Evolutionary conservation across 2,329 filamentous ascomycete species (phyloP).

Genomic region (Verticillium nonalfalfae): DNA sequence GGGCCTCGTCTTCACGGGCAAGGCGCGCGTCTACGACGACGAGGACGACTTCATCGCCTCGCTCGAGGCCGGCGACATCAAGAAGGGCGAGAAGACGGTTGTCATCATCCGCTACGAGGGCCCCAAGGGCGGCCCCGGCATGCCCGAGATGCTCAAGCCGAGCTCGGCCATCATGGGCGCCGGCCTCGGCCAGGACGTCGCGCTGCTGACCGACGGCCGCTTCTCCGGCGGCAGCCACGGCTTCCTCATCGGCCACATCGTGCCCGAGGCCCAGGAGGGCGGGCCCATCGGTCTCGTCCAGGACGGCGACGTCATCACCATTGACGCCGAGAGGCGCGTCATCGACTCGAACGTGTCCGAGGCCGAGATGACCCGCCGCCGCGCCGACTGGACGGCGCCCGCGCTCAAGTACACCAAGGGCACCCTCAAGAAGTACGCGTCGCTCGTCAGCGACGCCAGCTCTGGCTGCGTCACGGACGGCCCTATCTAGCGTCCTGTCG

Average conservation of each 20-base stretch:
- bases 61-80: conserved; percentile 70
- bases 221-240: conserved; percentile 81
- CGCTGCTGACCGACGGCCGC: conserved; percentile 67
- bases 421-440: conserved; percentile 65
- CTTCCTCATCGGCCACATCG: conserved; percentile 82
- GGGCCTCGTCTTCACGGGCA: conserved; percentile 74
- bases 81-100: conserved; percentile 81
- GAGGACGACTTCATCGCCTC: conserved; percentile 76
- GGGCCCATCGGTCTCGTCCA: conserved; percentile 78
- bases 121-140: conserved; percentile 87
- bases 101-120: conserved; percentile 91
- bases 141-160: conserved; percentile 95
- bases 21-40: conserved; percentile 76
- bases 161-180: conserved; percentile 89
- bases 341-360: conserved; percentile 62
- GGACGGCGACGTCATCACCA: conserved; percentile 74
- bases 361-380: conserved; percentile 53
- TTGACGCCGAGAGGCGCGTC: conserved; percentile 71
- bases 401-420: conserved; percentile 52
- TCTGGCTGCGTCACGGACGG: conserved; percentile 51
- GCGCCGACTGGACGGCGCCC: conserved; percentile 57
- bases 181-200: conserved; percentile 69
- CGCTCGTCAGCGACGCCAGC: conserved; percentile 51
- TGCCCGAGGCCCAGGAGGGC: conserved; percentile 79
- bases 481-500: background rate